A percentile compares a stretch with the other conserved stretches of the same genome.
Evolutionary conservation across 2,329 filamentous ascomycete genomes (phyloP).

Genomic region (Hypomyces rosellus): DNA sequence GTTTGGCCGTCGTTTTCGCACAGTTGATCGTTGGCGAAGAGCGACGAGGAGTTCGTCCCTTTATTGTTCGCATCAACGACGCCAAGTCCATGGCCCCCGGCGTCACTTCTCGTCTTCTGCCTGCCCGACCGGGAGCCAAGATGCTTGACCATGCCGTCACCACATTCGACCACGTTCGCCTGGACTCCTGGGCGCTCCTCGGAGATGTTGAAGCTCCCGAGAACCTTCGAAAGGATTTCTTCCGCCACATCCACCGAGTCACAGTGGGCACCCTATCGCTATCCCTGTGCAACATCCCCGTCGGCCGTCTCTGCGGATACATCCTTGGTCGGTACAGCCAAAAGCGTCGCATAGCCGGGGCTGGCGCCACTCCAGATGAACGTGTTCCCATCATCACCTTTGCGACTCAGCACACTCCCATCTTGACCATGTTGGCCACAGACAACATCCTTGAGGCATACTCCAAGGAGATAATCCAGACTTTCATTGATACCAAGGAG

Average conservation of each 20-base stretch:
- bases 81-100: too few species aligned
- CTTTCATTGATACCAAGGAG: not conserved
- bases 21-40: constrained; percentile 21
- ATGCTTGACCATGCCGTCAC: constrained; percentile 27
- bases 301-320: constrained; percentile 2
- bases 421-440: constrained; percentile 16
- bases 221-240: constrained; percentile 21
- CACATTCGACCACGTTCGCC: constrained; percentile 25
- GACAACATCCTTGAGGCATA: constrained; percentile 17
- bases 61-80: constrained; percentile 19
- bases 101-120: constrained; percentile 13
- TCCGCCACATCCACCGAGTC: constrained; percentile 20
- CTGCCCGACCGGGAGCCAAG: constrained; percentile 23
- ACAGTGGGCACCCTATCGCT: constrained; percentile 21
- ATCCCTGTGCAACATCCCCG: constrained; percentile 11
- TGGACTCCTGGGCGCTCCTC: constrained; percentile 22
- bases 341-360: constrained; percentile 9
- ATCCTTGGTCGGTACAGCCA: constrained; percentile 19
- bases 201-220: constrained; percentile 14
- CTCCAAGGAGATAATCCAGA: constrained; percentile 9
- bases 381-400: constrained; percentile 19
- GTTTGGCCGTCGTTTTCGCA: constrained; percentile 28
- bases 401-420: constrained; percentile 20
- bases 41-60: constrained; percentile 23
- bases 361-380: not conserved